These are phyloP conservation scores for Sphagnum magellanicum DNA, from an alignment of 228 moss, liverwort and hornwort species.

Conservation along the genomic window DNA sequence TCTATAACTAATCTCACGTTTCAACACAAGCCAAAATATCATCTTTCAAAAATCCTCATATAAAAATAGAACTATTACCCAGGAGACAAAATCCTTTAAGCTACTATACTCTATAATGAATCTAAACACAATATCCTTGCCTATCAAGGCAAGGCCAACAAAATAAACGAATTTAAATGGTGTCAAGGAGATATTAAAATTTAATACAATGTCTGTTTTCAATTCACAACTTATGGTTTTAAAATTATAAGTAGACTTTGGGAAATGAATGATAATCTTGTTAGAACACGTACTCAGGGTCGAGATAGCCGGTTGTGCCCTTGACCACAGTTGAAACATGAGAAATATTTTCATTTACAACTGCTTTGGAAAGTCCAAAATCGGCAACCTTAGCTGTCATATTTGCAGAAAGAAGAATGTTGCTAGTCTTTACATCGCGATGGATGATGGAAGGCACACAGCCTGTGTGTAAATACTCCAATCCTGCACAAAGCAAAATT, in stretches of 20 bases:
- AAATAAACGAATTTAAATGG: neutral
- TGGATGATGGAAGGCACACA: constrained; percentile 26
- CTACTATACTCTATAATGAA: no score
- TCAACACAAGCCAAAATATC: no score
- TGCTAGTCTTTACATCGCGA: constrained; percentile 25
- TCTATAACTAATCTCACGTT: no score
- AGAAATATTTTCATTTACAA: neutral
- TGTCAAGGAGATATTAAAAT: neutral
- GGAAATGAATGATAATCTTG: neutral
- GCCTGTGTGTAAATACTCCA: constrained; percentile 20
- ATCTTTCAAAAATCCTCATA: no score
- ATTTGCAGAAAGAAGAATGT: constrained; percentile 20
- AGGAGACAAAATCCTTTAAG: no score
- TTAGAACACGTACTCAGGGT: no score
- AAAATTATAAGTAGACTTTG: neutral
- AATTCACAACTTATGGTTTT: neutral
- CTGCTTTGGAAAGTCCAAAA: constrained; percentile 25
- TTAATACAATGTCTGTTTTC: neutral
- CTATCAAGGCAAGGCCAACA: no score
- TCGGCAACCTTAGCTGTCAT: constrained; percentile 29
- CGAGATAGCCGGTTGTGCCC: constrained; percentile 11
- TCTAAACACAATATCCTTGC: no score
- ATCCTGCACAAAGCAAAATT: no score
- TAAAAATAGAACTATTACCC: no score
- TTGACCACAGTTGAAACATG: constrained; percentile 26